phyloP scores from a whole-genome alignment of 192 early-diverging fungal genomes.

The Martensiomyces pterosporus region DNA sequence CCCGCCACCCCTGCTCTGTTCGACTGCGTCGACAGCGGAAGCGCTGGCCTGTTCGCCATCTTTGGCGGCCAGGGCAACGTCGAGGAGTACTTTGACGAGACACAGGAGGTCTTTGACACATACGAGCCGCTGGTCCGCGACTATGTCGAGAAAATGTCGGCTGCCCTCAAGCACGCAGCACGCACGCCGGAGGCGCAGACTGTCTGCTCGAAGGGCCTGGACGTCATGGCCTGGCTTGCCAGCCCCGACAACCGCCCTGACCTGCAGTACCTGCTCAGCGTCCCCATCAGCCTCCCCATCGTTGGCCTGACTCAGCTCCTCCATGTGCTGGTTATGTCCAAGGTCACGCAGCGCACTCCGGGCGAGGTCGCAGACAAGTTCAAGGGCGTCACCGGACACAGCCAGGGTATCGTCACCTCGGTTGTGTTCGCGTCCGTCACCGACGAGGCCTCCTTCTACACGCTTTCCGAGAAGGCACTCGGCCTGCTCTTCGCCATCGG shows the following conservation, averaged over 20 bases:
- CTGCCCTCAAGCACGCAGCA: constrained; percentile 60
- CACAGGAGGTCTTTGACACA: constrained; percentile 72
- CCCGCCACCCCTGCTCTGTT: constrained; percentile 61
- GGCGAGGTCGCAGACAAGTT: constrained; percentile 56
- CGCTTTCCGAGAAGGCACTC: constrained; percentile 82
- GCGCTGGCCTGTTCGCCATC: constrained; percentile 71
- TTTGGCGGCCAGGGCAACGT: constrained; percentile 97
- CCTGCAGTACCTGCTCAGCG: constrained; percentile 72
- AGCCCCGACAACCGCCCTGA: constrained; percentile 73
- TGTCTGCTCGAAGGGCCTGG: constrained; percentile 72
- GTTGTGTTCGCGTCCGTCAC: constrained; percentile 82
- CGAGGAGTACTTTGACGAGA: constrained; percentile 92
- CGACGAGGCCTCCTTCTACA: constrained; percentile 75
- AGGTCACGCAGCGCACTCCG: constrained; percentile 58
- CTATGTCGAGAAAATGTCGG: constrained; percentile 73
- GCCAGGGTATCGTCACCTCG: constrained; percentile 89
- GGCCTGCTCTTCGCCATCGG: constrained; percentile 86
- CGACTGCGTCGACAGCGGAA: constrained; percentile 56
- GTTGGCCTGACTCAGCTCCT: constrained; percentile 89
- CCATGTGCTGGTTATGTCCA: constrained; percentile 82
- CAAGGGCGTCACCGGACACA: constrained; percentile 82
- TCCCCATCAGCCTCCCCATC: constrained; percentile 78
- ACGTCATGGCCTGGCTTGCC: constrained; percentile 82
- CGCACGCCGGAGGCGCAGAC: constrained; percentile 58
- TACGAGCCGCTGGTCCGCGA: constrained; percentile 74